Percentiles rank a stretch among this genome's conserved stretches.
Conservation (phyloP, 208 protist species). For the Leishmania martiniquensis region DNA sequence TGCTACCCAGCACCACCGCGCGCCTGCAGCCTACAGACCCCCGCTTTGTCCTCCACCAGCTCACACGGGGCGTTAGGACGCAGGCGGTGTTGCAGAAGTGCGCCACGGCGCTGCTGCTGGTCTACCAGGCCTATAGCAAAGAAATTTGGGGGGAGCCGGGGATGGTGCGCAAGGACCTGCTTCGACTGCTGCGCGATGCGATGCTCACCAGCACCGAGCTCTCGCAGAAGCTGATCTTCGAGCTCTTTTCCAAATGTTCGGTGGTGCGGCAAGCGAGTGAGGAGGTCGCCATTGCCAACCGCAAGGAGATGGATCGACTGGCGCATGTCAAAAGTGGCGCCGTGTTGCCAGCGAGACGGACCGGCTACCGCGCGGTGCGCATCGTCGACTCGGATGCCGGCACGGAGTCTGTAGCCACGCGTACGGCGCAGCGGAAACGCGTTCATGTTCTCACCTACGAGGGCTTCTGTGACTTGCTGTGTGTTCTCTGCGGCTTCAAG, state of each 20-base stretch:
- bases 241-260: slow-evolving; percentile 81
- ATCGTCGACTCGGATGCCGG: slow-evolving; percentile 51
- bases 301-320: slow-evolving; percentile 62
- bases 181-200: slow-evolving; percentile 83
- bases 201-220: slow-evolving; percentile 92
- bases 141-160: slow-evolving; percentile 66
- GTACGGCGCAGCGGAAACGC: slow-evolving; percentile 26
- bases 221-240: slow-evolving; percentile 79
- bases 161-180: slow-evolving; percentile 71
- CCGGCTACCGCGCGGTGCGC: slow-evolving; percentile 48
- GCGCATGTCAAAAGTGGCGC: slow-evolving; percentile 28
- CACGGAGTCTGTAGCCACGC: slow-evolving; percentile 21
- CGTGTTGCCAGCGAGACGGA: slow-evolving; percentile 27
- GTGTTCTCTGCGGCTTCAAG: slow-evolving; percentile 86
- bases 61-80: slow-evolving; percentile 55
- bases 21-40: slow-evolving; percentile 14
- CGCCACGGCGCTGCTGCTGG: slow-evolving; percentile 60
- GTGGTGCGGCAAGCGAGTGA: slow-evolving; percentile 51
- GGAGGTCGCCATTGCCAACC: slow-evolving; percentile 50
- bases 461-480: slow-evolving; percentile 84
- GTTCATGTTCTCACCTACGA: slow-evolving; percentile 66
- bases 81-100: slow-evolving; percentile 57
- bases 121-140: slow-evolving; percentile 81
- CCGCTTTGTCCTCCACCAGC: slow-evolving; percentile 37
- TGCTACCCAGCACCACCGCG: slow-evolving; percentile 22